Percentiles rank a stretch among this genome's conserved stretches.
Conservation (phyloP, 306 rosid genomes). For the Astragalus glycyphyllos region DNA sequence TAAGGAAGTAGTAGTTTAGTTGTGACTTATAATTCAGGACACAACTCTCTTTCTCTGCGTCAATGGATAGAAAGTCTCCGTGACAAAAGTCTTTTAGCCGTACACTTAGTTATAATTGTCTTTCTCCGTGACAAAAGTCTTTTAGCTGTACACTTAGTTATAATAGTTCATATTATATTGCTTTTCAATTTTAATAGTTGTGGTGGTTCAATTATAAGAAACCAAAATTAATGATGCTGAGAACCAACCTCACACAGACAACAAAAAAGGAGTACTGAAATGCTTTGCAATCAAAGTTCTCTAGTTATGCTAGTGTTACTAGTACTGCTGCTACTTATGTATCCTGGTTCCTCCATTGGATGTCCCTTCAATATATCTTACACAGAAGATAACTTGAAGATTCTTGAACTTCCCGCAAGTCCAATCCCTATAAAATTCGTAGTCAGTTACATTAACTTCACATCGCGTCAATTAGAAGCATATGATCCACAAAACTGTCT, state of each 20-base stretch:
- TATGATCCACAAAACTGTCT: slow-evolving; percentile 28
- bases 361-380: slow-evolving; percentile 3
- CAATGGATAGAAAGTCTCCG: too few species aligned
- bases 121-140: too few species aligned
- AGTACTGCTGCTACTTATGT: neutral
- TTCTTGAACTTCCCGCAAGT: neutral
- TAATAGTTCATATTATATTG: too few species aligned
- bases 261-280: neutral
- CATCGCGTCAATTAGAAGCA: neutral
- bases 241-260: neutral
- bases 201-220: too few species aligned
- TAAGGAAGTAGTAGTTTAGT: too few species aligned
- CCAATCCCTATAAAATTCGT: neutral
- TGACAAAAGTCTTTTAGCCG: too few species aligned
- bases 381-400: neutral
- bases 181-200: too few species aligned
- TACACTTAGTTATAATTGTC: too few species aligned
- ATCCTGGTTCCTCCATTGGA: neutral
- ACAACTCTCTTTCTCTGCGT: too few species aligned
- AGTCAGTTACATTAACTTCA: neutral
- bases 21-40: too few species aligned
- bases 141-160: too few species aligned
- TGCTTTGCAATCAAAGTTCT: neutral
- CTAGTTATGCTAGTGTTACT: neutral
- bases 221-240: neutral